Conservation (phyloP, 2,329 filamentous ascomycete species). For the Microdochium trichocladiopsis region DNA sequence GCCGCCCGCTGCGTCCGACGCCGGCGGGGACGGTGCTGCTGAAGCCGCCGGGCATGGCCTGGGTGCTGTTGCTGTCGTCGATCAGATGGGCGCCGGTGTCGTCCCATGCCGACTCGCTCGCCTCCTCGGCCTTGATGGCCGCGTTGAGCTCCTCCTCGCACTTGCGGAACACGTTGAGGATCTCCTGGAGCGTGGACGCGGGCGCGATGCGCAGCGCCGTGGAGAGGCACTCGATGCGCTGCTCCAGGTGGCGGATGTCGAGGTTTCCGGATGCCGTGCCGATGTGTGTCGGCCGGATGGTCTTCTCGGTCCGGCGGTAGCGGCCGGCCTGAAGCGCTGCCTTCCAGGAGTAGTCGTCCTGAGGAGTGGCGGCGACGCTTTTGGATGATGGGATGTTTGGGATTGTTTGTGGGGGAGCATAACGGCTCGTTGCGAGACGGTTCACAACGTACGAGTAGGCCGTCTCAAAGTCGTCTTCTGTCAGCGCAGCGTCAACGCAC, state of each 20-base stretch:
- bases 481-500: slow-evolving; percentile 71
- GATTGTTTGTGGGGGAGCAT: slow-evolving; percentile 13
- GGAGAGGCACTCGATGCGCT: slow-evolving; percentile 73
- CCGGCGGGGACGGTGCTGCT: slow-evolving; percentile 22
- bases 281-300: slow-evolving; percentile 50
- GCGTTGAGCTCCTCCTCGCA: slow-evolving; percentile 72
- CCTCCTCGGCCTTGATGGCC: slow-evolving; percentile 58
- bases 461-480: slow-evolving; percentile 77
- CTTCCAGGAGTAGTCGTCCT: slow-evolving; percentile 69
- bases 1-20: slow-evolving; percentile 19
- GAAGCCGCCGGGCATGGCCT: slow-evolving; percentile 50
- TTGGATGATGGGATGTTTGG: background rate
- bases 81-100: slow-evolving; percentile 43
- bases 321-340: slow-evolving; percentile 74
- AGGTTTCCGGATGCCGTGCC: slow-evolving; percentile 52
- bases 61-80: slow-evolving; percentile 11
- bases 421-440: slow-evolving; percentile 41
- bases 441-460: slow-evolving; percentile 79
- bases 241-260: slow-evolving; percentile 66
- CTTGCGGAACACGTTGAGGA: slow-evolving; percentile 66
- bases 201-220: slow-evolving; percentile 71
- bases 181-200: slow-evolving; percentile 61
- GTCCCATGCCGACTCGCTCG: slow-evolving; percentile 65
- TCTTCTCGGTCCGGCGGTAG: slow-evolving; percentile 51
- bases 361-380: background rate